These are phyloP conservation scores for Pseudoperonospora humuli DNA, from an alignment of 352 stramenopile species.

Conservation along the genomic window DNA sequence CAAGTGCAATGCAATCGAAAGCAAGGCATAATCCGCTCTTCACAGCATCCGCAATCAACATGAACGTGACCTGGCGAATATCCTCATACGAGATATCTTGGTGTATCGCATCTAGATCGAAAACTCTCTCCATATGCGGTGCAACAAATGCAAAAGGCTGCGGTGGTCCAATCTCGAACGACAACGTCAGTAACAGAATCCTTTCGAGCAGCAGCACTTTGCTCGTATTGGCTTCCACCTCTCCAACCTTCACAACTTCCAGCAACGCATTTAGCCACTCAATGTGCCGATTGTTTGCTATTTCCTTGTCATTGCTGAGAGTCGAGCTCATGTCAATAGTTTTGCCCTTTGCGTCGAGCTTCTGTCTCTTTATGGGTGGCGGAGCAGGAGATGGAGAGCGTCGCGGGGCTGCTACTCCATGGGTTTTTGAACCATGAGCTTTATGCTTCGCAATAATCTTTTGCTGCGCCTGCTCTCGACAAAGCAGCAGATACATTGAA, in stretches of 20 bases:
- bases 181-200: constrained; percentile 65
- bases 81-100: constrained; percentile 36
- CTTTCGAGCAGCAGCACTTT: constrained; percentile 67
- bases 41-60: constrained; percentile 54
- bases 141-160: constrained; percentile 62
- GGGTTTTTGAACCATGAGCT: constrained; percentile 8
- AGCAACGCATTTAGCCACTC: constrained; percentile 56
- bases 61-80: constrained; percentile 39
- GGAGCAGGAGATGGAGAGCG: constrained; percentile 13
- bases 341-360: constrained; percentile 26
- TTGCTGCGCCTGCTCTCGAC: constrained; percentile 29
- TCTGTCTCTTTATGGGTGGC: constrained; percentile 18
- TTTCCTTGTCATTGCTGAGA: constrained; percentile 44
- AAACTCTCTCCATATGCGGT: constrained; percentile 42
- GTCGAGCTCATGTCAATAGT: constrained; percentile 43
- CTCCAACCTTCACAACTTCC: constrained; percentile 51
- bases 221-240: constrained; percentile 50
- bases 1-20: constrained; percentile 44
- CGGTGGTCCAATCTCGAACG: constrained; percentile 59
- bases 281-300: constrained; percentile 50
- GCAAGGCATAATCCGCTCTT: constrained; percentile 47
- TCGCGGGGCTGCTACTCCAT: neutral
- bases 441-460: constrained; percentile 23
- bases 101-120: constrained; percentile 53
- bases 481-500: constrained; percentile 55